A percentile compares a stretch with the other conserved stretches of the same genome.
Conservation (phyloP, 2,329 filamentous ascomycete genomes). For the Beauveria caledonica region DNA sequence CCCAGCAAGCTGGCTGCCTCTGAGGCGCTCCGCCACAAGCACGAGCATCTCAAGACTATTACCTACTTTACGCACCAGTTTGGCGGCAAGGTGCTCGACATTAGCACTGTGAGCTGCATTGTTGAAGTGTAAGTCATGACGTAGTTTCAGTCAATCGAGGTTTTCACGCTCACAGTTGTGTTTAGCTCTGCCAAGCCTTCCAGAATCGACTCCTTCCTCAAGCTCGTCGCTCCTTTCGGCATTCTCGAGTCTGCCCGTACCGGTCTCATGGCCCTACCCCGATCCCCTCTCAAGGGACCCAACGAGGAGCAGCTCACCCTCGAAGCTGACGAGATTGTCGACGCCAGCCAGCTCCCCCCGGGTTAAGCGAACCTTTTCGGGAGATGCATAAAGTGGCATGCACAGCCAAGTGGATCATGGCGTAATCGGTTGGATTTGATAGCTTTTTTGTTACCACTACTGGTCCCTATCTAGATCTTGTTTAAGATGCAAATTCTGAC, state of each 20-base stretch:
- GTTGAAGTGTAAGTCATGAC: slow-evolving; percentile 75
- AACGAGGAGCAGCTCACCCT: slow-evolving; percentile 63
- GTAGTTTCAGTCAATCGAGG: slow-evolving; percentile 7
- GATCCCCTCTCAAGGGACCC: slow-evolving; percentile 74
- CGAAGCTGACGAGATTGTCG: slow-evolving; percentile 90
- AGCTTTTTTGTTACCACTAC: slow-evolving; percentile 5
- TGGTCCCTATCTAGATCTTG: slow-evolving; percentile 6
- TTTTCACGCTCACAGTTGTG: slow-evolving; percentile 13
- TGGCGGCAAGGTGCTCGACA: slow-evolving; percentile 93
- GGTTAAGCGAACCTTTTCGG: slow-evolving; percentile 47
- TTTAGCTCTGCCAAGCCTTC: slow-evolving; percentile 78
- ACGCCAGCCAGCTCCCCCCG: slow-evolving; percentile 86
- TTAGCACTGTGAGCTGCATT: slow-evolving; percentile 97
- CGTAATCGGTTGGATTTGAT: slow-evolving; percentile 15
- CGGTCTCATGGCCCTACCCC: slow-evolving; percentile 91
- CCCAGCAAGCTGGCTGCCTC: slow-evolving; percentile 78
- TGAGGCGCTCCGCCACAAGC: slow-evolving; percentile 90
- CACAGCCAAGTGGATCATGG: slow-evolving; percentile 12
- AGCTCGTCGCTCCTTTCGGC: slow-evolving; percentile 87
- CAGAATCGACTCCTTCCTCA: slow-evolving; percentile 96
- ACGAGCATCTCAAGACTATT: slow-evolving; percentile 92
- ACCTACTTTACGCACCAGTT: slow-evolving; percentile 97
- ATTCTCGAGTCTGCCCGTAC: slow-evolving; percentile 94
- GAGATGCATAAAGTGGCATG: background rate
- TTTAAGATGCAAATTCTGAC: slow-evolving; percentile 5